Conservation (phyloP, 139 green algal species). For the Chlorella sp. region DNA sequence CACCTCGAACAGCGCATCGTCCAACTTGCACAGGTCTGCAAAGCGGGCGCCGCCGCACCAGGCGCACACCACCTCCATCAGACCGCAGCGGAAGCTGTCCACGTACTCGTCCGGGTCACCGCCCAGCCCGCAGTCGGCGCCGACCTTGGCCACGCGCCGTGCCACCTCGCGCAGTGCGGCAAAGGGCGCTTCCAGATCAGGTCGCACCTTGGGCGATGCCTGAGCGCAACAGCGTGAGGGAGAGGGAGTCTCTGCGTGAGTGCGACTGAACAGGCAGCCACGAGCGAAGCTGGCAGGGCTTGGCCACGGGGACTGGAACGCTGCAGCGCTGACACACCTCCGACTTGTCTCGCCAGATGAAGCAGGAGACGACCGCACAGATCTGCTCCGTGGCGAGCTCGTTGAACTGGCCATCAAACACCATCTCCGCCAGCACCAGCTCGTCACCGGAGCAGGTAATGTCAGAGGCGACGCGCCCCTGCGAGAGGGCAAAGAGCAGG, state of each 20-base stretch:
- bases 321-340: too few species aligned
- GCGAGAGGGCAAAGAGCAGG: not conserved
- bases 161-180: constrained; percentile 61
- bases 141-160: constrained; percentile 49
- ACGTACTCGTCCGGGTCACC: constrained; percentile 73
- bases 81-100: constrained; percentile 60
- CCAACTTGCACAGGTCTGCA: constrained; percentile 56
- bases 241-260: too few species aligned
- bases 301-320: too few species aligned
- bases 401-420: constrained; percentile 75
- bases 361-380: constrained; percentile 67
- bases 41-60: constrained; percentile 73
- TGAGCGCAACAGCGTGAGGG: constrained; percentile 4
- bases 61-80: constrained; percentile 70
- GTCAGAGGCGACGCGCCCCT: constrained; percentile 63
- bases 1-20: constrained; percentile 72
- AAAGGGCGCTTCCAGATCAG: constrained; percentile 53
- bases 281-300: too few species aligned
- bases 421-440: constrained; percentile 79
- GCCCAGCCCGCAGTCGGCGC: constrained; percentile 57
- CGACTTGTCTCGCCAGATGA: constrained; percentile 73
- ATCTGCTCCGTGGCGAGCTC: constrained; percentile 51
- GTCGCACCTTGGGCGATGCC: constrained; percentile 46
- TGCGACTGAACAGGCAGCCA: too few species aligned
- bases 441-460: constrained; percentile 70